Conservation (phyloP, 2,329 filamentous ascomycete genomes). For the Cadophora sp. region DNA sequence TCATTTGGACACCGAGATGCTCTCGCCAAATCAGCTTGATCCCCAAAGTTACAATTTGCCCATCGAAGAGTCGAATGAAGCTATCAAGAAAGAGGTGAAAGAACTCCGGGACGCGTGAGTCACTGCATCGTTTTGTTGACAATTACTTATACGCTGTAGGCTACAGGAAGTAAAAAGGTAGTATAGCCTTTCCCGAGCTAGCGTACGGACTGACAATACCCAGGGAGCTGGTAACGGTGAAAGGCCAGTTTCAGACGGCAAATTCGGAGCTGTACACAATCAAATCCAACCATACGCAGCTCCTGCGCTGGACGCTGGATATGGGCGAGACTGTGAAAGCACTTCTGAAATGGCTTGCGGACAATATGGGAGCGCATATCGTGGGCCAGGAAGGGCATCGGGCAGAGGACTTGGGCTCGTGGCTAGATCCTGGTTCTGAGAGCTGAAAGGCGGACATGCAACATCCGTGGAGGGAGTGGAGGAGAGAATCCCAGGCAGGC, state of each 20-base stretch:
- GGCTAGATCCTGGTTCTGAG: not conserved
- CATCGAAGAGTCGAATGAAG: not conserved
- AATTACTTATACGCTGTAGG: not conserved
- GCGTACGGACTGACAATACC: not conserved
- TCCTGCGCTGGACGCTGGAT: not conserved
- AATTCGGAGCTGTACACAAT: not conserved
- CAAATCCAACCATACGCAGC: not conserved
- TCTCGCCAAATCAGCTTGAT: not conserved
- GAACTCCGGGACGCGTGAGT: not conserved
- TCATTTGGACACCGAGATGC: not conserved
- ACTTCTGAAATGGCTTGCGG: constrained; percentile 2
- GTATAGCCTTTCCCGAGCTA: not conserved
- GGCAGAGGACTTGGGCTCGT: not conserved
- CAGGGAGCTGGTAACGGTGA: not conserved
- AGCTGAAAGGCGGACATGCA: not conserved
- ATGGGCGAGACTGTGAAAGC: not conserved
- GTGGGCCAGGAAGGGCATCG: not conserved
- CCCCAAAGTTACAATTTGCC: not conserved
- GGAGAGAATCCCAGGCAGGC: not conserved
- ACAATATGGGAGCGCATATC: constrained; percentile 1
- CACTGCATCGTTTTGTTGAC: not conserved
- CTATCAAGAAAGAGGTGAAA: not conserved
- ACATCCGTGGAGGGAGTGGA: too few relatives aligned
- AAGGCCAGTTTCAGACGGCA: not conserved
- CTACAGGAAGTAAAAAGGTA: constrained; percentile 1